Conservation (phyloP, 2,329 filamentous ascomycete species). For the Neodidymelliopsis sp. region DNA sequence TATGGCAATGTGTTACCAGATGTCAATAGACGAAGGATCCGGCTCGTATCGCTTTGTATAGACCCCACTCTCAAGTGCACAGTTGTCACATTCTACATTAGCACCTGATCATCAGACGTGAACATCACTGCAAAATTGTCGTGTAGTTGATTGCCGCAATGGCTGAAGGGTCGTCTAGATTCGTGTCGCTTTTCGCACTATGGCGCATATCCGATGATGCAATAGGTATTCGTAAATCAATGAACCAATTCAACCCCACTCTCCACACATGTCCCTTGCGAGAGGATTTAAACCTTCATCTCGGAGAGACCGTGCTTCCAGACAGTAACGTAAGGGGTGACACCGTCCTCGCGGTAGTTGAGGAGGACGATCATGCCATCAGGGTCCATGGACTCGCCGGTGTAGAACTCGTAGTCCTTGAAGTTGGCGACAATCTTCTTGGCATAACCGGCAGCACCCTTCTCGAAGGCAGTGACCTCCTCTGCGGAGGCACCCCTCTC, state of each 20-base stretch:
- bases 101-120: background rate
- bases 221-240: constrained; percentile 49
- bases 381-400: constrained; percentile 89
- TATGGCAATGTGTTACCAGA: no score
- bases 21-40: no score
- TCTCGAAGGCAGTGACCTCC: constrained; percentile 81
- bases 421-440: constrained; percentile 87
- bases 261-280: constrained; percentile 13
- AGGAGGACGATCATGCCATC: constrained; percentile 94
- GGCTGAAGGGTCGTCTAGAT: constrained; percentile 38
- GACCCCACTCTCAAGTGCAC: no score
- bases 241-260: constrained; percentile 33
- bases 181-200: constrained; percentile 45
- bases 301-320: constrained; percentile 94
- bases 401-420: constrained; percentile 96
- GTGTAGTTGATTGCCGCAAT: constrained; percentile 17
- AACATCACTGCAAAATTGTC: background rate
- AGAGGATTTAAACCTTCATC: constrained; percentile 80
- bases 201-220: constrained; percentile 48
- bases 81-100: background rate
- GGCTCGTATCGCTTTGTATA: no score
- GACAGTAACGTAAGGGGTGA: constrained; percentile 86
- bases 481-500: constrained; percentile 60
- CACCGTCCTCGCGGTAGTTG: constrained; percentile 97
- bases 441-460: constrained; percentile 73